A percentile compares a stretch with the other conserved stretches of the same genome.
Evolutionary conservation across 257 asterid genomes (phyloP).

Genomic region (Solanum tarijense): DNA sequence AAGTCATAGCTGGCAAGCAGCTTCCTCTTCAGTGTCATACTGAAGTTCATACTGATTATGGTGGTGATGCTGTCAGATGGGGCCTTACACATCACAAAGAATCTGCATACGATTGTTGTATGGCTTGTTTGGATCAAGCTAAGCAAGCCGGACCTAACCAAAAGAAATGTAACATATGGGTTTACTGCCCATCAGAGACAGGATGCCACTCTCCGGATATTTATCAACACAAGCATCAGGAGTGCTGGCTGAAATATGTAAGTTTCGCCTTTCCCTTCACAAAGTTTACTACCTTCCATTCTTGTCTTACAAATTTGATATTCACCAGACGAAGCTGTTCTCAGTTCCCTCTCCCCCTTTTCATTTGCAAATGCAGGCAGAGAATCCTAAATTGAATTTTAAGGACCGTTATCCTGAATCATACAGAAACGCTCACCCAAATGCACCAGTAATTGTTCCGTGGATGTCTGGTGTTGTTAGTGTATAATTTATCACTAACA

Average conservation of each 20-base stretch:
- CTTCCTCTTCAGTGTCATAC: constrained; percentile 77
- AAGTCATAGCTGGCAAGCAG: constrained; percentile 63
- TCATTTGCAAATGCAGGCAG: constrained; percentile 45
- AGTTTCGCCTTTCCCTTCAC: constrained; percentile 8
- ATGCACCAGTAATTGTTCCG: constrained; percentile 69
- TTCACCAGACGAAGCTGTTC: background rate
- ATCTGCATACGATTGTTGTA: constrained; percentile 92
- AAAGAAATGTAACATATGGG: constrained; percentile 82
- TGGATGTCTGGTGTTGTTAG: constrained; percentile 79
- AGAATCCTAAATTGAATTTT: constrained; percentile 52
- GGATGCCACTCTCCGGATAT: constrained; percentile 96
- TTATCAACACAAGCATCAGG: constrained; percentile 68
- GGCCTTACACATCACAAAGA: constrained; percentile 89
- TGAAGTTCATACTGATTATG: constrained; percentile 81
- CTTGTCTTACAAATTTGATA: background rate
- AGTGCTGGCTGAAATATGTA: constrained; percentile 95
- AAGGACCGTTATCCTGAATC: constrained; percentile 68
- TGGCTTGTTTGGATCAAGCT: constrained; percentile 83
- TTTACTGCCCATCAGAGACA: constrained; percentile 69
- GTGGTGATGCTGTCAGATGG: constrained; percentile 83
- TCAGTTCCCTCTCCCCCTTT: background rate
- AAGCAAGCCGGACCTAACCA: constrained; percentile 48
- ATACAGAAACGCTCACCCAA: constrained; percentile 61
- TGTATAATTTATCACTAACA: constrained; percentile 6
- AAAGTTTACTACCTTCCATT: background rate